Evolutionary conservation across 345 rosid species (phyloP), one percentile per base, ranked within the genome.

Genomic region (Sonneratia alba): DNA sequence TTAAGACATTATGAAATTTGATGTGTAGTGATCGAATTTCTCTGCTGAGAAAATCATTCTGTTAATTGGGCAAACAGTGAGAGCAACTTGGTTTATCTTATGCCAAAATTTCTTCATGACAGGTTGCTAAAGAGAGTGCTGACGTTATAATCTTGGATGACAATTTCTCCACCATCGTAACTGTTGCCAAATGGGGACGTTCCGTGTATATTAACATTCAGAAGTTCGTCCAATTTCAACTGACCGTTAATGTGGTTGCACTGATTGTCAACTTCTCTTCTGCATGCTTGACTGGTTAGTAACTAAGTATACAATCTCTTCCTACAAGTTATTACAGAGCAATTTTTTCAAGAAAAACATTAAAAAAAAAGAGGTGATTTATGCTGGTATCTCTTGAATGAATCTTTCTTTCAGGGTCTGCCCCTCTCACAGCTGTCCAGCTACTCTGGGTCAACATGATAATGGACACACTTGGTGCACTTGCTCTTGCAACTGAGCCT

Each of bases 71-170:
- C 64, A n/a, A 32, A 3, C 1, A 15, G 45, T 3, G 11, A 15
- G 21, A 15, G 27, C 19, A 38, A 18, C 56, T 43, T n/a, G 37
- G 24, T 71, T 71, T 49, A 56, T 48, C 63, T 67, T 40, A 9
- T 27, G 16, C 16, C 24, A 22, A 40, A 21, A 71, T 48, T 67
- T 24, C 27, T 22, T 69, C 72, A 78, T 73, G 77, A 62, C 81
- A 93, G 98, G 98, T 93, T 72, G 98, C 98, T 0, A 93, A 93
- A 82, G 98, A 93, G 89, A 93, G 98, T 67, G 98, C 98, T 1
- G 98, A 93, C 85, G 97, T 93, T 51, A 79, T 93, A 70, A 93
- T 93, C 72, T 87, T 91, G 70, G 98, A 93, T 57, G 98, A 93
- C 78, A 93, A 93, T 66, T 93, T 93, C 85, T 89, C 97, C 63